Conservation (phyloP, 2,329 filamentous ascomycete genomes). For the Colletotrichum sp. region DNA sequence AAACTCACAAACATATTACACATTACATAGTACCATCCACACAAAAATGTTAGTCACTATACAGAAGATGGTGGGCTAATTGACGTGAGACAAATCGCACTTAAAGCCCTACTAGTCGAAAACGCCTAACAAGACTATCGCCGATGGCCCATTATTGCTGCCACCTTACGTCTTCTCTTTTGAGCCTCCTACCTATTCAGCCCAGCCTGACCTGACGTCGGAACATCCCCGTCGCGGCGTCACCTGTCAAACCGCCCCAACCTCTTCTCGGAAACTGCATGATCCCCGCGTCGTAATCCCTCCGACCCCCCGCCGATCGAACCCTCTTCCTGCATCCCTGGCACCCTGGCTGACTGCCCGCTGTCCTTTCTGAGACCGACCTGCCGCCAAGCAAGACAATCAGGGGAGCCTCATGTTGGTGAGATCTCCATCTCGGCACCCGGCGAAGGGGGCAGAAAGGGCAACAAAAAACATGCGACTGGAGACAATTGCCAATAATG, state of each 20-base stretch:
- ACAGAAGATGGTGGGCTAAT: neutral
- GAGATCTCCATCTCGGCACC: neutral
- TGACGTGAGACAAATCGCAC: neutral
- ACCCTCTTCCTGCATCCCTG: neutral
- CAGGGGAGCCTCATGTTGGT: constrained; percentile 1
- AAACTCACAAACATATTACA: neutral
- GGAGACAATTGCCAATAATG: neutral
- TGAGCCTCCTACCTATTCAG: neutral
- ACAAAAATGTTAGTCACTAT: neutral
- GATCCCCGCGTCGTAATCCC: constrained; percentile 12
- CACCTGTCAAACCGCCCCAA: neutral
- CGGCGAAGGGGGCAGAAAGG: neutral
- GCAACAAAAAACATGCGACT: neutral
- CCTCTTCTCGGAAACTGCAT: neutral
- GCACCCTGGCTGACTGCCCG: neutral
- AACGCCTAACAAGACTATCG: neutral
- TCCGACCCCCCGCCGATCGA: neutral
- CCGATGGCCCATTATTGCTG: neutral
- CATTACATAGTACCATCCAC: neutral
- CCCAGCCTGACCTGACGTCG: neutral
- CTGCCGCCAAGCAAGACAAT: neutral
- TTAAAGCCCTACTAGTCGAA: neutral
- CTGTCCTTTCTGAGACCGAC: neutral
- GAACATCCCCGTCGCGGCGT: neutral
- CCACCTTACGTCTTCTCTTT: neutral